These are phyloP conservation scores for Agastache rugosa DNA, from an alignment of 257 asterid genomes.

Conservation along the genomic window DNA sequence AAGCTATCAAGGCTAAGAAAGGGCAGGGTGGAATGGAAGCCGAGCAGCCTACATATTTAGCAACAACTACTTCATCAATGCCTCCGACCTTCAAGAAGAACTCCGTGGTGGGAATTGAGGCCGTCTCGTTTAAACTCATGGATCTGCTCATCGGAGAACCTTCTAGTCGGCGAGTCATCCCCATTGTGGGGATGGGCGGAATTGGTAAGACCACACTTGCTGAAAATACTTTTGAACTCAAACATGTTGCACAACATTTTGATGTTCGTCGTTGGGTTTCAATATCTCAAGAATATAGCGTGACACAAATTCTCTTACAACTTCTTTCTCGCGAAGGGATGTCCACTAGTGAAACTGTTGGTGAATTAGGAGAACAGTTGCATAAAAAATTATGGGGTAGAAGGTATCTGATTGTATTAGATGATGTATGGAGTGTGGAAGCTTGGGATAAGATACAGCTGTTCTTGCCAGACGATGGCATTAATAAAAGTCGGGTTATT, in stretches of 20 bases:
- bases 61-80: neutral
- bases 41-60: neutral
- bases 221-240: neutral
- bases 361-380: neutral
- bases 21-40: neutral
- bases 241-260: neutral
- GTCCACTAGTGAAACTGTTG: neutral
- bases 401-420: constrained; percentile 6
- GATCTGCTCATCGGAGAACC: neutral
- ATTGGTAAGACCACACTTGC: constrained; percentile 17
- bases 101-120: neutral
- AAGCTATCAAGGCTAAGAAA: neutral
- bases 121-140: neutral
- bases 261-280: neutral
- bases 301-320: neutral
- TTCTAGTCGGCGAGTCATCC: neutral
- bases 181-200: neutral
- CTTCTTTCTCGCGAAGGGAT: neutral
- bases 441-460: neutral
- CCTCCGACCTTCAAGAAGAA: neutral
- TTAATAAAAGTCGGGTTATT: neutral
- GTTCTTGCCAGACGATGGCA: neutral
- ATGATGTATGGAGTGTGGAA: neutral
- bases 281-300: constrained; percentile 1
- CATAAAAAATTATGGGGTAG: neutral